Evolutionary conservation across 1,139 yeast genomes (phyloP).

Genomic region (Yueomyces sp.): DNA sequence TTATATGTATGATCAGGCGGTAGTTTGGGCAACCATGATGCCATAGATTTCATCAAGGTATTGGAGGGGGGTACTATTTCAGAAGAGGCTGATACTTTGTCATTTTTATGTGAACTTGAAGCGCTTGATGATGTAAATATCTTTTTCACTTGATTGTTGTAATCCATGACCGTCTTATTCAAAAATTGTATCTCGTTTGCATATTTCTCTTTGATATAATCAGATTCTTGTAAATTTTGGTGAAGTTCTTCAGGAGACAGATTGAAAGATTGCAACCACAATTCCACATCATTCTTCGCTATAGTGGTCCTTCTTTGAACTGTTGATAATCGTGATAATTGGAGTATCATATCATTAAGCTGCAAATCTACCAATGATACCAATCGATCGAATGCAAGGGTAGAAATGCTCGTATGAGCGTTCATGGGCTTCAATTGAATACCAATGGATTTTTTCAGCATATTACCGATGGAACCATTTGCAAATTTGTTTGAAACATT

Average conservation of each 20-base stretch:
- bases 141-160: not conserved
- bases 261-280: slow-evolving; percentile 35
- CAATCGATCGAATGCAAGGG: slow-evolving; percentile 35
- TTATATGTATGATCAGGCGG: slow-evolving; percentile 92
- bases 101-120: slow-evolving; percentile 6
- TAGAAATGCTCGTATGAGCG: slow-evolving; percentile 24
- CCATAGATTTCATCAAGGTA: slow-evolving; percentile 42
- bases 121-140: slow-evolving; percentile 4
- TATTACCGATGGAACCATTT: slow-evolving; percentile 6
- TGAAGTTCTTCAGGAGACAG: slow-evolving; percentile 36
- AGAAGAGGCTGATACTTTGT: slow-evolving; percentile 7
- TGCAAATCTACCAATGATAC: slow-evolving; percentile 38
- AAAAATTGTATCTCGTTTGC: slow-evolving; percentile 1
- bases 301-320: slow-evolving; percentile 60
- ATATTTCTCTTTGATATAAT: slow-evolving; percentile 14
- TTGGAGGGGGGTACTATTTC: slow-evolving; percentile 38
- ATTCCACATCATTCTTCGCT: slow-evolving; percentile 42
- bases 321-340: slow-evolving; percentile 43
- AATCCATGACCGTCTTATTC: not conserved
- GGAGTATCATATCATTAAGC: slow-evolving; percentile 34
- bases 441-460: slow-evolving; percentile 22
- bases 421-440: slow-evolving; percentile 29
- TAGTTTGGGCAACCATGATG: slow-evolving; percentile 66
- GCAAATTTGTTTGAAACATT: not conserved
- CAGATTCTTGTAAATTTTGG: slow-evolving; percentile 27